phyloP scores from a whole-genome alignment of 1,139 yeast genomes.

The Yamadazyma sp. region DNA sequence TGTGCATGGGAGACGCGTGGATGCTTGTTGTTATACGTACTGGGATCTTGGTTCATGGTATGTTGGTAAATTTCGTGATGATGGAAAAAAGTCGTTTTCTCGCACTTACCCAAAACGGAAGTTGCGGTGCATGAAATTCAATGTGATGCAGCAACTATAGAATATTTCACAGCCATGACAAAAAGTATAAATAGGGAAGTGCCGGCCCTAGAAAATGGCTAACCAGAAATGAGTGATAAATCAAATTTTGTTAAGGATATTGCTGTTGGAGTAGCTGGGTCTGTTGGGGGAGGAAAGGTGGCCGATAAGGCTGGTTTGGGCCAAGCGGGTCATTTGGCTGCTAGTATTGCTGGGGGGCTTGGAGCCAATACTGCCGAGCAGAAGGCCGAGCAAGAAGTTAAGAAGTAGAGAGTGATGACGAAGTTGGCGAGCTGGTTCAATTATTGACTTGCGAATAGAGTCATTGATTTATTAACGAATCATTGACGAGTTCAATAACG shows the following conservation, averaged over 20 bases:
- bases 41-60: conserved; percentile 23
- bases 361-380: conserved; percentile 33
- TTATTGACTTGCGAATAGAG: too few relatives aligned
- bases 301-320: conserved; percentile 38
- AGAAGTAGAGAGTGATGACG: too few relatives aligned
- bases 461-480: too few relatives aligned
- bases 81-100: background rate
- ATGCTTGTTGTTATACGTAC: conserved; percentile 17
- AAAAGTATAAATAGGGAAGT: conserved; percentile 1
- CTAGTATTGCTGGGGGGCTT: conserved; percentile 35
- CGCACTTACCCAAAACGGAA: background rate
- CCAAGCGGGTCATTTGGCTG: conserved; percentile 33
- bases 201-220: background rate
- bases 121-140: background rate
- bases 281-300: conserved; percentile 33
- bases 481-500: too few relatives aligned
- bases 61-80: background rate
- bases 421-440: too few relatives aligned
- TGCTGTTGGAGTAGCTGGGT: conserved; percentile 31
- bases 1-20: background rate
- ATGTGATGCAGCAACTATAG: conserved; percentile 2
- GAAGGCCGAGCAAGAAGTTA: conserved; percentile 24
- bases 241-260: conserved; percentile 26
- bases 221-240: conserved; percentile 16
- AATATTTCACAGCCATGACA: conserved; percentile 2